Conservation (phyloP, 148 eudicot genomes). For the Silene latifolia region DNA sequence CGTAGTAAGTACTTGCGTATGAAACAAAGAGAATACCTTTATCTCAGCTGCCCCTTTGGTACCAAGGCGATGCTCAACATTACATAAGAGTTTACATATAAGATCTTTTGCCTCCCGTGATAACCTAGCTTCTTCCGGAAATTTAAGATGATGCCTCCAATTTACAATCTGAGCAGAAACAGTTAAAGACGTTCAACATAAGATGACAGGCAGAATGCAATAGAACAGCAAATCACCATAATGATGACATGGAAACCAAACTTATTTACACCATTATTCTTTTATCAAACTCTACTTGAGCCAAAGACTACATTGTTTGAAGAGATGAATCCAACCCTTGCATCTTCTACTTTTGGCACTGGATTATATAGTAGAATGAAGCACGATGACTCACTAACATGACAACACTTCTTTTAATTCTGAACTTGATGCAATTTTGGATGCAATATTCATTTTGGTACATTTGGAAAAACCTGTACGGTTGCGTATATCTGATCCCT, state of each 20-base stretch:
- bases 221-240: neutral
- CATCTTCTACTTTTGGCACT: no score
- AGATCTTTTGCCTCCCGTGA: conserved; percentile 95
- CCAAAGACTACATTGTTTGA: neutral
- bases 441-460: no score
- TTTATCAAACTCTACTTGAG: neutral
- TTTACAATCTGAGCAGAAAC: conserved; percentile 70
- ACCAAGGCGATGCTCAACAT: conserved; percentile 89
- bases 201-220: neutral
- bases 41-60: conserved; percentile 95
- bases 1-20: neutral
- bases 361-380: no score
- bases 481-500: no score
- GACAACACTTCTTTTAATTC: neutral
- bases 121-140: conserved; percentile 94
- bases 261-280: neutral
- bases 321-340: no score
- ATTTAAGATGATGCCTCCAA: conserved; percentile 95
- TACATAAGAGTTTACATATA: conserved; percentile 80
- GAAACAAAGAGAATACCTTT: conserved; percentile 50
- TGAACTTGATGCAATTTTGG: no score
- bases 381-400: no score
- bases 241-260: neutral
- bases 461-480: no score
- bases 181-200: neutral